Evolutionary conservation across 169 alveolate species (phyloP), one percentile per base, ranked within the genome.

Genomic region (Plasmodium falciparum): DNA sequence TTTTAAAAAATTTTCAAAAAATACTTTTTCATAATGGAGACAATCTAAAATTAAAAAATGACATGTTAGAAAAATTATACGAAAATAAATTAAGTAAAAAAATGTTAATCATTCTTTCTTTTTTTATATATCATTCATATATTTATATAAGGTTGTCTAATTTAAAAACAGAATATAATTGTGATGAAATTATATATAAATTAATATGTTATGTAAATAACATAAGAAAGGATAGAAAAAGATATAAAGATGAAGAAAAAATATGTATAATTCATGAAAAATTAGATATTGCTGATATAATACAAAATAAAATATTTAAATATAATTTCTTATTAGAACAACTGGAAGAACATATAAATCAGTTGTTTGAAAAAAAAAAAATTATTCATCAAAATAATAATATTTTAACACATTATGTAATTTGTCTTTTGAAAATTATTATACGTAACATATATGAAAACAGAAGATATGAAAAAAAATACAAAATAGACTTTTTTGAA

Each of bases 231-330:
- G 65, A 75, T 24, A 62, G 88, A 22, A 75, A 75, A 29, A 75
- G 24, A 75, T 61, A 50, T 75, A 75, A 75, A 75, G 88, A 75
- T 13, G 15, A 75, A 52, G 88, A 75, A 62, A 75, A 63, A 63
- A 50, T 75, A 11, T 17, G 62, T 24, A 75, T 75, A 13, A 75
- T 62, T 62, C 49, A 75, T 13, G 88, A 75, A 75, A 62, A 75
- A 29, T 49, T 75, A 61, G 88, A 75, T 47, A 20, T 63, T 61
- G 88, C 88, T 15, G 49, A 75, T 63, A 43, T 62, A 20, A 75
- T 75, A 29, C 88, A 75, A 75, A 75, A 75, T 22, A 26, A 63
- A 75, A 75, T 75, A 75, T 45, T 22, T 13, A 75, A 56, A 15
- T 75, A 75, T 49, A 75, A 62, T 56, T 12, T 43, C 43, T 24